These are phyloP conservation scores for Lachnellula cervina DNA, from an alignment of 2,329 filamentous ascomycete genomes.

Conservation along the genomic window DNA sequence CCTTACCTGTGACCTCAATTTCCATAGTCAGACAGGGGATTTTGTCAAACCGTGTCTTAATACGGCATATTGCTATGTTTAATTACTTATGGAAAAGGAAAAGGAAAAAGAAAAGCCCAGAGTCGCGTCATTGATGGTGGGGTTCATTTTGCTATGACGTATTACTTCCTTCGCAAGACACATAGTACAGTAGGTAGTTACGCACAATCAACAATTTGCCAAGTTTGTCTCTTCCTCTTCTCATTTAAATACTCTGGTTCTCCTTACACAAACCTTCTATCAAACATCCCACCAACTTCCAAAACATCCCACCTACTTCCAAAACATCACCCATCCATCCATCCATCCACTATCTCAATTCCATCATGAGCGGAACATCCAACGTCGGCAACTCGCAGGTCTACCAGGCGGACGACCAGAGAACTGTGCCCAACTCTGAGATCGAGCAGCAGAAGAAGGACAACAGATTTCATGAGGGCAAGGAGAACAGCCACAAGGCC, in stretches of 20 bases:
- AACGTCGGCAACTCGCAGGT: constrained; percentile 58
- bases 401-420: constrained; percentile 77
- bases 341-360: background rate
- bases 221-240: background rate
- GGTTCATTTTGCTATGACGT: background rate
- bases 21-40: too few species aligned
- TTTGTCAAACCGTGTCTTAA: too few species aligned
- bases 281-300: background rate
- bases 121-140: background rate
- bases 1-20: too few species aligned
- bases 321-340: background rate
- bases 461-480: constrained; percentile 67
- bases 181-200: too few species aligned
- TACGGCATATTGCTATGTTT: too few species aligned
- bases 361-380: constrained; percentile 26
- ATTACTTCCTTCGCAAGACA: too few species aligned
- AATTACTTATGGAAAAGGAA: too few species aligned
- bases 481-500: constrained; percentile 61
- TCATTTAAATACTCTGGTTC: background rate
- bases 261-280: background rate
- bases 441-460: constrained; percentile 43
- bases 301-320: background rate
- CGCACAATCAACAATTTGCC: background rate
- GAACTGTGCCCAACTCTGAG: constrained; percentile 53
- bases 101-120: too few species aligned